These are phyloP conservation scores for Aureobasidium uvarum DNA, from an alignment of 2,329 filamentous ascomycete species.

Conservation along the genomic window DNA sequence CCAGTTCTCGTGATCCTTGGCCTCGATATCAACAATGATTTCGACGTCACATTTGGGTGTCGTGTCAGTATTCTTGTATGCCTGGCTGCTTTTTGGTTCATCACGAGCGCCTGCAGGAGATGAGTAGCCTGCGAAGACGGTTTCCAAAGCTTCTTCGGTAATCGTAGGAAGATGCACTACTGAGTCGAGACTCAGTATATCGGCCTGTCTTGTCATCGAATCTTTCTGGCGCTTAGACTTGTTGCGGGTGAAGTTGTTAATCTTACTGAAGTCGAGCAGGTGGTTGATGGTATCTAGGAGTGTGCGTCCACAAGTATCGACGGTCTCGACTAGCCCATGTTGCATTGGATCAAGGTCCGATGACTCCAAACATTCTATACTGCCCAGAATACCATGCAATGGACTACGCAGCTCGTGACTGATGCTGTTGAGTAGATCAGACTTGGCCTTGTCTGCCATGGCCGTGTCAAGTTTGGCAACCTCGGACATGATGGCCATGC, in stretches of 20 bases:
- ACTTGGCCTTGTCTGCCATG: conserved; percentile 49
- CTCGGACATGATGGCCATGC: conserved; percentile 45
- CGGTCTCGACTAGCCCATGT: conserved; percentile 47
- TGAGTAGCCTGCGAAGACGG: conserved; percentile 39
- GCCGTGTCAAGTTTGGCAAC: conserved; percentile 43
- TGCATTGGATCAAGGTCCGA: conserved; percentile 44
- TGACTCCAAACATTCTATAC: conserved; percentile 51
- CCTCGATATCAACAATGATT: conserved; percentile 48
- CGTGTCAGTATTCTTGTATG: conserved; percentile 23
- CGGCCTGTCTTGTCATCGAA: conserved; percentile 24
- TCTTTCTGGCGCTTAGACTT: conserved; percentile 8
- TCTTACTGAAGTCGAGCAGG: conserved; percentile 48
- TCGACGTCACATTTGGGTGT: conserved; percentile 34
- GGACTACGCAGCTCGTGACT: conserved; percentile 53
- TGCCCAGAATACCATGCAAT: conserved; percentile 50
- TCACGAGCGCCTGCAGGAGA: conserved; percentile 30
- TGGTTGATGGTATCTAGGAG: conserved; percentile 51
- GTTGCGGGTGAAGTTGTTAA: conserved; percentile 39
- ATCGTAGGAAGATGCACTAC: conserved; percentile 47
- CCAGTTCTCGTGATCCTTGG: conserved; percentile 42
- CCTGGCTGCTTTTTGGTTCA: conserved; percentile 43
- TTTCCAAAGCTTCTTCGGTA: conserved; percentile 56
- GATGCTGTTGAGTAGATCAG: conserved; percentile 53
- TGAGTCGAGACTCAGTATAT: conserved; percentile 32
- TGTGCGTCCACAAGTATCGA: conserved; percentile 52